phyloP scores from a whole-genome alignment of 1,139 yeast genomes.

The Pichia sp. region DNA sequence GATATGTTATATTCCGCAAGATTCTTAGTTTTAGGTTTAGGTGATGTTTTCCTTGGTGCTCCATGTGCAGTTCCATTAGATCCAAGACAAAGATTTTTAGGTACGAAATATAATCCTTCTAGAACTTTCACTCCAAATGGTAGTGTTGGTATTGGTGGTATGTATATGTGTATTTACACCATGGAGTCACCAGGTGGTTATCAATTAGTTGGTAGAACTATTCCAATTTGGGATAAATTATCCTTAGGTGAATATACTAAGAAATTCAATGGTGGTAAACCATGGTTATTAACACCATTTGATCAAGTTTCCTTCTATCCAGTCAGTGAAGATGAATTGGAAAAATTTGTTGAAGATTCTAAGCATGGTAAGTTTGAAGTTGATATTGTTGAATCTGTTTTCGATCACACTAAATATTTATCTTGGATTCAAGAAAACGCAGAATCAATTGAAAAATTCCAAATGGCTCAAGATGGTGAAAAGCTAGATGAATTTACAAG shows the following conservation, averaged over 20 bases:
- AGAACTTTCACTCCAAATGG: conserved; percentile 96
- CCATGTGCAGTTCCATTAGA: conserved; percentile 98
- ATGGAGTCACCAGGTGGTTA: conserved; percentile 99
- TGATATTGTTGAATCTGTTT: conserved; percentile 67
- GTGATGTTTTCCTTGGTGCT: conserved; percentile 96
- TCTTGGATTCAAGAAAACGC: conserved; percentile 71
- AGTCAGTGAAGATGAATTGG: conserved; percentile 77
- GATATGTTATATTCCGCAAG: conserved; percentile 84
- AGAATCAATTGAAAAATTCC: conserved; percentile 66
- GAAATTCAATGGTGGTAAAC: conserved; percentile 41
- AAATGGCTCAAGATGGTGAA: conserved; percentile 64
- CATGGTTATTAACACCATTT: conserved; percentile 88
- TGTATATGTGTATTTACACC: conserved; percentile 96
- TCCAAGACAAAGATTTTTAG: conserved; percentile 88
- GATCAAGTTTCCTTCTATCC: conserved; percentile 95
- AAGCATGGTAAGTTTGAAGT: conserved; percentile 76
- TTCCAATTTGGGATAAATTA: conserved; percentile 96
- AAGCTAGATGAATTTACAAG: conserved; percentile 78
- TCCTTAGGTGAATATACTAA: conserved; percentile 60
- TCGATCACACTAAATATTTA: conserved; percentile 74
- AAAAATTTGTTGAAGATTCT: conserved; percentile 61
- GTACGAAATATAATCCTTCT: conserved; percentile 93
- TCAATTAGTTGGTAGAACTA: conserved; percentile 91
- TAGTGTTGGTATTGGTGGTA: conserved; percentile 96
- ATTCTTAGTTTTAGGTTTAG: conserved; percentile 87